phyloP scores from a whole-genome alignment of 495 filamentous ascomycete genomes.

The Penicillium argentinense region DNA sequence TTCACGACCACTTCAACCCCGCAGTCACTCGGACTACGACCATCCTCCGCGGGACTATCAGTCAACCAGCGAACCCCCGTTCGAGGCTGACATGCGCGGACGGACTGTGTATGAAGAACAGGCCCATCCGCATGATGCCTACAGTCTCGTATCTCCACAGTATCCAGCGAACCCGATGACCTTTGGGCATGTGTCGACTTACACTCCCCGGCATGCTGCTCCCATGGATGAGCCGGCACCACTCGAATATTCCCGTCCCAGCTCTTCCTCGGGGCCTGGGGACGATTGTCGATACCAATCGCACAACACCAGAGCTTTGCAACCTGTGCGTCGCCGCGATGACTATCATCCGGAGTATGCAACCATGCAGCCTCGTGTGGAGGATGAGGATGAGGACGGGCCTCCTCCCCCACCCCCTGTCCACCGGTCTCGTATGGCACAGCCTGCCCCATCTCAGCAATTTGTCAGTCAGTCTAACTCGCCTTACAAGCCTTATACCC shows the following conservation, averaged over 20 bases:
- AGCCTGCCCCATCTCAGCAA: slow-evolving; percentile 28
- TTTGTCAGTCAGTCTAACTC: slow-evolving; percentile 16
- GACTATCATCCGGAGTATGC: slow-evolving; percentile 42
- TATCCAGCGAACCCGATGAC: slow-evolving; percentile 23
- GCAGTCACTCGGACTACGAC: slow-evolving; percentile 32
- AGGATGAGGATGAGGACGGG: slow-evolving; percentile 62
- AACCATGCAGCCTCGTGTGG: slow-evolving; percentile 67
- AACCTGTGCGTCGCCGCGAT: slow-evolving; percentile 23
- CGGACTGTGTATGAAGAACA: slow-evolving; percentile 17
- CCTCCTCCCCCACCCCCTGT: slow-evolving; percentile 50
- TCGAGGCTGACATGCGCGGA: slow-evolving; percentile 15
- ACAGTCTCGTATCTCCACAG: slow-evolving; percentile 20
- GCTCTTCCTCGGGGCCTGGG: slow-evolving; percentile 14
- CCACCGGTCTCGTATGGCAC: slow-evolving; percentile 41
- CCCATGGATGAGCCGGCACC: slow-evolving; percentile 12
- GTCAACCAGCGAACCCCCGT: slow-evolving; percentile 20
- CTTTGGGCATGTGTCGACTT: slow-evolving; percentile 20
- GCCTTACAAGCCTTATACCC: slow-evolving; percentile 37
- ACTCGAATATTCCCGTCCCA: slow-evolving; percentile 15
- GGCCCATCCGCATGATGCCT: slow-evolving; percentile 12
- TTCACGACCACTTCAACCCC: slow-evolving; percentile 22
- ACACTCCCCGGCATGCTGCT: slow-evolving; percentile 9
- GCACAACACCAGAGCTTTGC: slow-evolving; percentile 20
- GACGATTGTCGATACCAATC: slow-evolving; percentile 26
- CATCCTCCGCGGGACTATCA: slow-evolving; percentile 28